Percentiles rank a stretch among this genome's conserved stretches.
These are phyloP conservation scores for Penicillium arizonense DNA, from an alignment of 495 filamentous ascomycete genomes.

Conservation along the genomic window DNA sequence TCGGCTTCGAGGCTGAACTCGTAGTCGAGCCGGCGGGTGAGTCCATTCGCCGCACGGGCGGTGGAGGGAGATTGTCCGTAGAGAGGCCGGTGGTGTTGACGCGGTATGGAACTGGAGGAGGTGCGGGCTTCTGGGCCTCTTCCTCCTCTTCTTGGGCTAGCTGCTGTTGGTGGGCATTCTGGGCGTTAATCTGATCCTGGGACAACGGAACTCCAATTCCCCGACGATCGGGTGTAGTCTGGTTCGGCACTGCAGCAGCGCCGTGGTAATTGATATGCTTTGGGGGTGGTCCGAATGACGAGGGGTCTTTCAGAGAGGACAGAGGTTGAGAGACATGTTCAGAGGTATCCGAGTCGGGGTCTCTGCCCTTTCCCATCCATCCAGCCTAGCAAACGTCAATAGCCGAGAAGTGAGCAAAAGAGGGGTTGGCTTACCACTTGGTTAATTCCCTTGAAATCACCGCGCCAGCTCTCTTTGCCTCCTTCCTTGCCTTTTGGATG, in stretches of 20 bases:
- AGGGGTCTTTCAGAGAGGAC: constrained; percentile 77
- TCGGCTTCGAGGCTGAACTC: constrained; percentile 37
- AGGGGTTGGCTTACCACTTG: constrained; percentile 47
- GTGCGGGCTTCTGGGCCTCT: constrained; percentile 40
- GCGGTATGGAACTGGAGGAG: constrained; percentile 66
- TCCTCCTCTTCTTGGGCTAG: constrained; percentile 33
- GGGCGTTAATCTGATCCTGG: constrained; percentile 34
- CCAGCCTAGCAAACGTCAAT: constrained; percentile 20
- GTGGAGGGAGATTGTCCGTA: constrained; percentile 67
- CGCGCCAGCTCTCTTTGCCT: constrained; percentile 55
- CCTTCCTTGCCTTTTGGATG: constrained; percentile 57
- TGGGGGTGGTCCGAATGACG: constrained; percentile 82
- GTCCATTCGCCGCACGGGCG: constrained; percentile 58
- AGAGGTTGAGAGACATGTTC: constrained; percentile 66
- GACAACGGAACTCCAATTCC: constrained; percentile 50
- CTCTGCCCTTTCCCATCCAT: constrained; percentile 52
- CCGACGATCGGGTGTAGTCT: constrained; percentile 45
- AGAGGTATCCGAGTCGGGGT: constrained; percentile 31
- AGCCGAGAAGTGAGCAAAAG: background rate
- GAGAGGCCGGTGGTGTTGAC: constrained; percentile 69
- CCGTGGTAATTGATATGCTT: constrained; percentile 62
- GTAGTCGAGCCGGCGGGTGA: constrained; percentile 33
- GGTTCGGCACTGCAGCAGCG: constrained; percentile 43
- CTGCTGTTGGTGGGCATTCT: constrained; percentile 33
- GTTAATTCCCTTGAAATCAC: constrained; percentile 59